Evolutionary conservation across 129 eudicot genomes (phyloP).

Genomic region (Centrapalus pauciflorus): DNA sequence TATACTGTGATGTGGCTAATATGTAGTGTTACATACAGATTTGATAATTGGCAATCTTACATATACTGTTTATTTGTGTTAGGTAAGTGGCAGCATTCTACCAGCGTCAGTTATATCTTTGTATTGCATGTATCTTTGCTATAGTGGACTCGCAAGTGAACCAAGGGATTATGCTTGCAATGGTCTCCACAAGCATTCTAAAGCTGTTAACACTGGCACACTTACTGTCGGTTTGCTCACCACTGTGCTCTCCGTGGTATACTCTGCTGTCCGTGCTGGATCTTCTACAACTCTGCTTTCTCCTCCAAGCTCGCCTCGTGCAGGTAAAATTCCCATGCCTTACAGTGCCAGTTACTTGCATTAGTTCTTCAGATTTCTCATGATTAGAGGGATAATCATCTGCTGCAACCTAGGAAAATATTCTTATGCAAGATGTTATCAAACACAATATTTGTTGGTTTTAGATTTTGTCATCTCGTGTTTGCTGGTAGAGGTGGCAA

Average conservation of each 20-base stretch:
- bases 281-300: slow-evolving; percentile 93
- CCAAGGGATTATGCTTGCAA: slow-evolving; percentile 97
- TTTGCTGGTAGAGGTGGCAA: too few relatives aligned
- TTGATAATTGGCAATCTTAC: not conserved
- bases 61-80: not conserved
- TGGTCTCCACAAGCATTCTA: slow-evolving; percentile 94
- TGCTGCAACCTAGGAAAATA: too few relatives aligned
- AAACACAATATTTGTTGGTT: too few relatives aligned
- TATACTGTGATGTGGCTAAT: not conserved
- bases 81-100: slow-evolving; percentile 95
- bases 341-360: too few relatives aligned
- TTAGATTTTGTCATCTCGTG: too few relatives aligned
- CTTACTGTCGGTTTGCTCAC: slow-evolving; percentile 85
- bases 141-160: slow-evolving; percentile 96
- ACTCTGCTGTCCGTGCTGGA: slow-evolving; percentile 99
- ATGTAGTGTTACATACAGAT: not conserved
- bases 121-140: slow-evolving; percentile 92
- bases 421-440: too few relatives aligned
- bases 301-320: slow-evolving; percentile 92
- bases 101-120: slow-evolving; percentile 90
- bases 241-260: slow-evolving; percentile 89
- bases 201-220: slow-evolving; percentile 75
- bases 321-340: slow-evolving; percentile 56
- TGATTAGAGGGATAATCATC: too few relatives aligned
- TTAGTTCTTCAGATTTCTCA: not conserved